These are phyloP conservation scores for Pyrenochaeta sp. DNA, from an alignment of 2,329 filamentous ascomycete species.

Conservation along the genomic window DNA sequence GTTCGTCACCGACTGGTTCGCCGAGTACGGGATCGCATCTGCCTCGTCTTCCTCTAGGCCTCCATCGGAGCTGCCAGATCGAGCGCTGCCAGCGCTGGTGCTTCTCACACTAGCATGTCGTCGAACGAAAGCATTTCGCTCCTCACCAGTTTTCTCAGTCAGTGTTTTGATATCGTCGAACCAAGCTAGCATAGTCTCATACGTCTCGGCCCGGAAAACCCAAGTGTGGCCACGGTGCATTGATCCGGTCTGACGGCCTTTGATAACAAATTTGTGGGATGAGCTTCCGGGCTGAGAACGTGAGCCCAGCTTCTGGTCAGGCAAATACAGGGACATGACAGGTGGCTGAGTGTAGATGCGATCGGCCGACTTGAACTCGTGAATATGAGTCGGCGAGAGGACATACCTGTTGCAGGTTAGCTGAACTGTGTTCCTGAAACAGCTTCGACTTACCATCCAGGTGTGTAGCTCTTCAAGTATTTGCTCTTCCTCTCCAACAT, in stretches of 20 bases:
- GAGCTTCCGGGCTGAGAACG: slow-evolving; percentile 83
- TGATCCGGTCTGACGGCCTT: slow-evolving; percentile 89
- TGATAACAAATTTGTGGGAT: slow-evolving; percentile 97
- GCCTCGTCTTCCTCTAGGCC: slow-evolving; percentile 64
- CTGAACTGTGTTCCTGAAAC: neutral
- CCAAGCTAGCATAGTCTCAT: slow-evolving; percentile 98
- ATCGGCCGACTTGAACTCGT: slow-evolving; percentile 99
- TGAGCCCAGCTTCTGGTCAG: slow-evolving; percentile 93
- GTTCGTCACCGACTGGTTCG: slow-evolving; percentile 59
- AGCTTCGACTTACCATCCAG: slow-evolving; percentile 76
- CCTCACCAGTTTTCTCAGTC: slow-evolving; percentile 87
- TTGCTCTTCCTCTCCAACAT: slow-evolving; percentile 98
- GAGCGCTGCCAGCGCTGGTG: slow-evolving; percentile 69
- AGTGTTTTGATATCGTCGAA: slow-evolving; percentile 91
- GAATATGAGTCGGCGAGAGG: slow-evolving; percentile 92
- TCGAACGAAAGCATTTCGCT: slow-evolving; percentile 86
- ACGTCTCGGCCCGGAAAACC: slow-evolving; percentile 72
- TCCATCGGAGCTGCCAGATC: slow-evolving; percentile 59
- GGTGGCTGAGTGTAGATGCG: slow-evolving; percentile 82
- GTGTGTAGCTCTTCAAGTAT: slow-evolving; percentile 96
- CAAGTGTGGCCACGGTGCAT: slow-evolving; percentile 84
- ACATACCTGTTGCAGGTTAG: slow-evolving; percentile 74
- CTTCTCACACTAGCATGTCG: slow-evolving; percentile 81
- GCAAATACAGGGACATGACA: slow-evolving; percentile 94
- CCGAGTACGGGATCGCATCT: slow-evolving; percentile 71